These are phyloP conservation scores for Akanthomyces dipterigenus DNA, from an alignment of 2,329 filamentous ascomycete species.

Conservation along the genomic window DNA sequence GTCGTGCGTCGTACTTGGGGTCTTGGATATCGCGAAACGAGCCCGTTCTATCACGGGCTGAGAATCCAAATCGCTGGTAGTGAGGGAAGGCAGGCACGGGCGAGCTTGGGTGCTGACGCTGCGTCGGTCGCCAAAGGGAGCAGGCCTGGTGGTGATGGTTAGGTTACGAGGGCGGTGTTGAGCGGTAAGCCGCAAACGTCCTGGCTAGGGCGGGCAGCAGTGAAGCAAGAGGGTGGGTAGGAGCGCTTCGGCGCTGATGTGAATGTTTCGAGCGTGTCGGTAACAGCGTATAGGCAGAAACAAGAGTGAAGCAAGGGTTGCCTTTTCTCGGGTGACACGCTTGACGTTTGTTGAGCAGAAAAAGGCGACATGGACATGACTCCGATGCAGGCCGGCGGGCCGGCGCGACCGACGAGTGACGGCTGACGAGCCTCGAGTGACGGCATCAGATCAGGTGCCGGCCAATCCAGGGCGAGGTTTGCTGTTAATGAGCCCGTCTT, in stretches of 20 bases:
- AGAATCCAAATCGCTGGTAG: background rate
- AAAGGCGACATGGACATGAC: slow-evolving; percentile 5
- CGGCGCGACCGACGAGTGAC: background rate
- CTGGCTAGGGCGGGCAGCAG: background rate
- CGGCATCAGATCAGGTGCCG: slow-evolving; percentile 2
- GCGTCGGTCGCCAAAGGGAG: background rate
- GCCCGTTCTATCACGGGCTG: background rate
- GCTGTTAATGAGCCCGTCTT: too few species aligned
- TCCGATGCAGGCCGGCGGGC: slow-evolving; percentile 10
- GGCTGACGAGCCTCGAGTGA: slow-evolving; percentile 8
- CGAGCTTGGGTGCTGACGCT: background rate
- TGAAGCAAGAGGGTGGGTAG: background rate
- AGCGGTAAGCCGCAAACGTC: background rate
- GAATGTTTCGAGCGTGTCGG: background rate
- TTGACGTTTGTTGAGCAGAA: slow-evolving; percentile 8
- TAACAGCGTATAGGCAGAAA: background rate
- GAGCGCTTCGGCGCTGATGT: background rate
- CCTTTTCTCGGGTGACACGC: background rate
- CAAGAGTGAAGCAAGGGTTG: background rate
- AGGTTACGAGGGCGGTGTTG: slow-evolving; percentile 4
- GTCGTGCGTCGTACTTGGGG: background rate
- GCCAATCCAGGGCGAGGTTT: background rate
- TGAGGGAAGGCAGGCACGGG: background rate
- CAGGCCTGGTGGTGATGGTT: background rate
- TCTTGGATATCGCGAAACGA: background rate